Base-by-base conservation (phyloP, 2,329 filamentous ascomycete genomes). In the Sporothrix sp. region DNA sequence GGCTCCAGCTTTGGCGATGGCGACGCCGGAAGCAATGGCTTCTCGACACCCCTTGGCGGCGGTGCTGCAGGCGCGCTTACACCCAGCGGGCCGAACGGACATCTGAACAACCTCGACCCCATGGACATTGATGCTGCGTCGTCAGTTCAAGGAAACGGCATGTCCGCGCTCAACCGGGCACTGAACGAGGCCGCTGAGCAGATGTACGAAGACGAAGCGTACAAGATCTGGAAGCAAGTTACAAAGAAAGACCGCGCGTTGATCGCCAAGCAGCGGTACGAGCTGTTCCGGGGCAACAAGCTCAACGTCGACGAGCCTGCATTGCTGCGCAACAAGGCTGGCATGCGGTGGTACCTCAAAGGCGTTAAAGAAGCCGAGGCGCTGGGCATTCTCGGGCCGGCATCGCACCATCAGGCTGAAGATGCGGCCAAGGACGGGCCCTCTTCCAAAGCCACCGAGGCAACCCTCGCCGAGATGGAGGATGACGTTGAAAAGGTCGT, bases 191-290 rank as follows among this genome's bases (percentile, higher is more conserved):
- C 78, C 27, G 76, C 73, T 13, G 85, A 94, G 59, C 87, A 95
- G 58, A 76, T 79, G 11, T 88, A 88, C 58, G 81, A 94, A 59
- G 90, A 97, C 59, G 90, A 97, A 52, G 91, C 96, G 63, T 95
- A 93, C 69, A 95, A 94, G 65, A 86, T 93, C 32, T 98, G 94
- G 93, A 98, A 97, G 70, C 91, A 97, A 66, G 88, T 95, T 36
- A 98, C 93, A 2, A 97, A 97, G 69, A 96, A 93, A 64, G 90
- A 95, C 61, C 83, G 93, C 55, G 93, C 93, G 4, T 71, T 85
- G 21, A 81, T 91, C 48, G 85, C 93, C 53, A 88, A 90, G 56
- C 87, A 95, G 63, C 80, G 93, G 28, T 83, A 89, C 65, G 79
- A 85, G 35, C 77, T 98, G 13, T 95, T 98, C 68, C 85, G 84